Evolutionary conservation across 176 grass and related monocot species (phyloP), one percentile per base, ranked within the genome.

Genomic region (Triticum dicoccoides): DNA sequence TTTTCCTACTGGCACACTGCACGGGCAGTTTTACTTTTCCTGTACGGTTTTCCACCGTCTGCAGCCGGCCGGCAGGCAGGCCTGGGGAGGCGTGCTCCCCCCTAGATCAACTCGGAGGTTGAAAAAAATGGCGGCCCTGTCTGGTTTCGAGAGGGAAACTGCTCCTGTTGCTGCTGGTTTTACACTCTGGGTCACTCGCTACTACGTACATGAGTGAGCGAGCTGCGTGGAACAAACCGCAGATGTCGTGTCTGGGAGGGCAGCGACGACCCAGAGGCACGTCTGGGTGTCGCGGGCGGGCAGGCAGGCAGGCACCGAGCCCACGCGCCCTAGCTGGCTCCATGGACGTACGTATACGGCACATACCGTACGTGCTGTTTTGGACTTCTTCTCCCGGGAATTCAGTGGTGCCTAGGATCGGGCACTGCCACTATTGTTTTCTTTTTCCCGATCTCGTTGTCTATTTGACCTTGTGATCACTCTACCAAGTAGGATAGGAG

Each of bases 281-380:
- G 88, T 86, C 88, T 41, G 37, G 7, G 70, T 82, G 88, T 86
- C 71, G 88, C 35, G 20, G 54, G 54, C 54, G 2, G 54, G 54
- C 25, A 23, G 73, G 42, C 66, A 32, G 24, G 58, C 68, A 66
- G 82, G 65, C 7, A 23, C 71, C 42, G 63, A 78, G 47, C 79
- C 83, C 64, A 82, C 54, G 54, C 51, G 5, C 77, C 29, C 78
- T 23, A 71, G 17, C 61, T 59, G n/a, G 73, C 45, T 76, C 38
- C 2, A 47, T 23, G 44, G 14, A 52, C 30, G 4, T 47, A 39
- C 80, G 18, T 20, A 14, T 11, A 11, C 58, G 51, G 75, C n/a
- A 23, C n/a, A 42, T 14, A 2, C 49, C 54, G 54, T 21, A 58
- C 42, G 37, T 44, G 11, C 44, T 45, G 0, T 74, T 66, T 39